These are phyloP conservation scores for Ustilago tritici DNA, from an alignment of 1,284 basidiomycete species.

Conservation along the genomic window DNA sequence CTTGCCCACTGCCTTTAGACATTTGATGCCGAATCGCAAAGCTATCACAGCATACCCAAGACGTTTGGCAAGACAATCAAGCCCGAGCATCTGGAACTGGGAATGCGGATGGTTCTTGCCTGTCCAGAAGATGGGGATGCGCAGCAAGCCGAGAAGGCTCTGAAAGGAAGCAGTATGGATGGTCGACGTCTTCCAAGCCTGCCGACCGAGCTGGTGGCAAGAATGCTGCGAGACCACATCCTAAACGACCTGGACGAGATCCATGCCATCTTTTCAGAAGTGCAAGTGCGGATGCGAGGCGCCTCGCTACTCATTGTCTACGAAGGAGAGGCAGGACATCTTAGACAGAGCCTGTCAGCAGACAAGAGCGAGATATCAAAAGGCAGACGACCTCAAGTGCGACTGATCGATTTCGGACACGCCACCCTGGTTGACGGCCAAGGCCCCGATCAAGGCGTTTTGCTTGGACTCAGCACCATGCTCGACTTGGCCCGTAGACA, in stretches of 20 bases:
- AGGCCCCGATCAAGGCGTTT: conserved; percentile 83
- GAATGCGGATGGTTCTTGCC: conserved; percentile 83
- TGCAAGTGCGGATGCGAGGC: conserved; percentile 85
- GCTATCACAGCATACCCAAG: conserved; percentile 76
- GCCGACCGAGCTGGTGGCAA: conserved; percentile 67
- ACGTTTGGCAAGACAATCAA: conserved; percentile 83
- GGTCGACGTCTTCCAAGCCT: conserved; percentile 61
- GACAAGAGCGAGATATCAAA: neutral
- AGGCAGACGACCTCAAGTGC: conserved; percentile 71
- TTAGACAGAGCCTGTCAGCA: conserved; percentile 62
- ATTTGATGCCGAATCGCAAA: conserved; percentile 71
- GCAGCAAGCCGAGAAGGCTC: conserved; percentile 18
- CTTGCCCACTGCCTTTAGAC: conserved; percentile 5
- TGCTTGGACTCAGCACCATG: conserved; percentile 79
- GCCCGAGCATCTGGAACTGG: conserved; percentile 77
- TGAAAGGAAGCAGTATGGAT: conserved; percentile 21
- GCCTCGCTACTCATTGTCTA: conserved; percentile 85
- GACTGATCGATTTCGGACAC: conserved; percentile 94
- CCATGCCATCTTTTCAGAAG: conserved; percentile 72
- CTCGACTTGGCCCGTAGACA: conserved; percentile 18
- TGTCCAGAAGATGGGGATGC: conserved; percentile 61
- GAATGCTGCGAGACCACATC: conserved; percentile 68
- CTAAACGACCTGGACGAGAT: conserved; percentile 73
- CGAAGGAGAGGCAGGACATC: conserved; percentile 77
- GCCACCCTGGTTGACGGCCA: conserved; percentile 78